Base-by-base conservation (phyloP, 192 early-diverging fungal species). In the Helicostylum pulchrum region DNA sequence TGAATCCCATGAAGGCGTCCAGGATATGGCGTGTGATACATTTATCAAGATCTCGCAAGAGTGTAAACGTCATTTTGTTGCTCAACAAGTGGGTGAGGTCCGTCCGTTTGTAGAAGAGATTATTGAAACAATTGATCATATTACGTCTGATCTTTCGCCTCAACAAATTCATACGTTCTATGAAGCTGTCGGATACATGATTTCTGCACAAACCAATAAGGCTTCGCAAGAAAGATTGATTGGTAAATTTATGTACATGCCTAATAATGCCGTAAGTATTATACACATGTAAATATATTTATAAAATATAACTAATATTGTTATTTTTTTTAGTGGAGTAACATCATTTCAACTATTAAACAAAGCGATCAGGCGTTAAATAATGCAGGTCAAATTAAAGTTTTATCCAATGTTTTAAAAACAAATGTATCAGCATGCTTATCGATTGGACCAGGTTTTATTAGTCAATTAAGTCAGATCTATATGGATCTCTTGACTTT, bases 11-110 rank as follows among this genome's bases (percentile, higher is more conserved):
- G 94, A 96, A 82, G 97, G 97, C 75, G 97, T 99, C 42, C 96
- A 97, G 73, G 97, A 99, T 76, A 99, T 99, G 97, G 97, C 97
- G 21, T 99, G 97, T 79, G 97, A 99, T 79, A 98, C 97, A 2
- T 98, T 98, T 79, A 96, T 98, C 68, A 99, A 97, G 67, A 99
- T 99, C 73, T 86, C 96, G n/a, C 92, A 95, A 80, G 97, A 98
- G 72, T 98, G 96, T 80, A 91, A 88, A 50, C 86, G 94, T 31
- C 94, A 98, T 71, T 98, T 99, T 85, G 88, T 97, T 32, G 74
- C 87, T 30, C 93, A 94, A 73, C 97, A 99, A 78, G 80, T 84
- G 0, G 88, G 88, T 31, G 97, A 99, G 73, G 70, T 78, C 14
- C 79, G 73, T 47, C 94, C 97, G 7, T 98, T 96, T 71, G 94